These are phyloP conservation scores for Lentinus tigrinus DNA, from an alignment of 768 basidiomycete species.

Conservation along the genomic window DNA sequence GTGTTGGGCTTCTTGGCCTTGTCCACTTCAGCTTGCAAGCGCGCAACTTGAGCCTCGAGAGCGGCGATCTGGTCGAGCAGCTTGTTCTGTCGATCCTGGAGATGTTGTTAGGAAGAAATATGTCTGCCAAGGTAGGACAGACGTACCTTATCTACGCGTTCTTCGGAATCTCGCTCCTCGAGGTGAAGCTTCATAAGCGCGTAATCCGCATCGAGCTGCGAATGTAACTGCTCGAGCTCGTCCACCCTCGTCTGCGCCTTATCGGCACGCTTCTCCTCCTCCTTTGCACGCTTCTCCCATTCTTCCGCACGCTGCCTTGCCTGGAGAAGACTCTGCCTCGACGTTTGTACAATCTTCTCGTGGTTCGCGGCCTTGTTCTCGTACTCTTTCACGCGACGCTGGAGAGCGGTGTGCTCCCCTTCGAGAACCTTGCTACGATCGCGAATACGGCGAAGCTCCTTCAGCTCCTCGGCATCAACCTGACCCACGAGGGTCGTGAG, in stretches of 20 bases:
- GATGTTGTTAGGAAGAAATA: conserved; percentile 3
- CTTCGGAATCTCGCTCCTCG: conserved; percentile 73
- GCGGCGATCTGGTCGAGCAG: conserved; percentile 63
- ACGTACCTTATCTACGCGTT: conserved; percentile 63
- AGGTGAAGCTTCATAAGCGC: conserved; percentile 67
- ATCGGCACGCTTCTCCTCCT: conserved; percentile 65
- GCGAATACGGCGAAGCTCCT: conserved; percentile 63
- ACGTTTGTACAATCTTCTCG: conserved; percentile 56
- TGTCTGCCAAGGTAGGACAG: not conserved
- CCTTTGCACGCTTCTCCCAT: conserved; percentile 78
- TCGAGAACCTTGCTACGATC: conserved; percentile 61
- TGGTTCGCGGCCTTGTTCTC: conserved; percentile 60
- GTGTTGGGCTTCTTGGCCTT: conserved; percentile 37
- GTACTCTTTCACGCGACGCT: conserved; percentile 72
- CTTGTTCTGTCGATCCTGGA: conserved; percentile 69
- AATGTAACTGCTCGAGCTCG: conserved; percentile 60
- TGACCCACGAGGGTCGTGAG: conserved; percentile 61
- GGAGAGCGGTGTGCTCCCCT: conserved; percentile 61
- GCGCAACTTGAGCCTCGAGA: conserved; percentile 59
- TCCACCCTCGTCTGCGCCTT: conserved; percentile 59
- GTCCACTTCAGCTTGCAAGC: conserved; percentile 58
- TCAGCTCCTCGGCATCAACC: conserved; percentile 68
- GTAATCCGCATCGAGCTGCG: conserved; percentile 70
- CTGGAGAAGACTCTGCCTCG: conserved; percentile 63
- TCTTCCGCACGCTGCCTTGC: conserved; percentile 78